Evolutionary conservation across 148 eudicot genomes (phyloP), one percentile per base, ranked within the genome.

Genomic region (Amaranthus palmeri): DNA sequence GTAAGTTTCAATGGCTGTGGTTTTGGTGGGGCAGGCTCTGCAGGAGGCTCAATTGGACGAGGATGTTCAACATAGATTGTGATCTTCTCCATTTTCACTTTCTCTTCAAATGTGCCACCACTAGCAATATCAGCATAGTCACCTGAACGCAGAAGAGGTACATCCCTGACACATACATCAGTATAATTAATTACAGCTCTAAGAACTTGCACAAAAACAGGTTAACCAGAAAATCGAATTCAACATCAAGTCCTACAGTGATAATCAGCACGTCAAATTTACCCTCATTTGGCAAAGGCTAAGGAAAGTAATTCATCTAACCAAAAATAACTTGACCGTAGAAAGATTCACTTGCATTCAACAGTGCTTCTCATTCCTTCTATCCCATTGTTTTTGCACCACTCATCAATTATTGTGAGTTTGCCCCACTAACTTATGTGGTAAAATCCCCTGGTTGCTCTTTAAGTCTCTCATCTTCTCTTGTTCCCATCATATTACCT

Each of bases 1-100:
- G 98, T 95, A 45, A 95, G 88, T 78, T 95, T 95, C 42, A 95
- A 77, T 44, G 98, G 97, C 70, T 95, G 98, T 59, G 98, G 97
- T 58, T 88, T 93, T 4, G 97, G 97, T 6, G 96, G 96, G 68
- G 89, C 88, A 10, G 96, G 86, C 77, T 91, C 96, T 52, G 90
- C 92, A 15, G 97, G 97, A 17, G 98, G 97, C 61, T 95, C 98
- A 42, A 88, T 95, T 12, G 98, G 97, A 10, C 87, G 80, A 14
- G 98, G 97, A 68, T 95, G 98, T 73, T 91, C 96, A 51, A 95
- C 86, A 70, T 91, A 91, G 48, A 91, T 85, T 12, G 93, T 95
- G 68, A 95, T 83, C 76, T 89, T 95, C 62, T 95, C 98, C 76
- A 77, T 81, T 76, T 86, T 91, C 59, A 95, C 10, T 48, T 65